Evolutionary conservation across 2,329 filamentous ascomycete genomes (phyloP).

Genomic region (Nemania sp.): DNA sequence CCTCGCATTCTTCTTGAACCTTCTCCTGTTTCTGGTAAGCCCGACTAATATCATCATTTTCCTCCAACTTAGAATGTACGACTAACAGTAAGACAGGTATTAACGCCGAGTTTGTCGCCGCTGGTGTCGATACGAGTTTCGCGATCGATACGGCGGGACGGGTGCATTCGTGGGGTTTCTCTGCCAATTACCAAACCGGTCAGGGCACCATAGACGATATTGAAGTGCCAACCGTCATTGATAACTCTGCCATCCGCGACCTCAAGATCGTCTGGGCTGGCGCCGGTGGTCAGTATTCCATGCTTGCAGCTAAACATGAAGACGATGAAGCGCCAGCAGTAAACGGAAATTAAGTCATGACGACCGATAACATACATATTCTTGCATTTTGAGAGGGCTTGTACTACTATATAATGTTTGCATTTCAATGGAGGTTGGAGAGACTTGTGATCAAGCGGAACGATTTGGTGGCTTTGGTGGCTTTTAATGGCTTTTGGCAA

Average conservation of each 20-base stretch:
- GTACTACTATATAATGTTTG: slow-evolving; percentile 35
- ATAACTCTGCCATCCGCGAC: slow-evolving; percentile 84
- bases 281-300: slow-evolving; percentile 85
- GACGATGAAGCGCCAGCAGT: slow-evolving; percentile 3
- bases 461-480: neutral
- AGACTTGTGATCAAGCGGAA: slow-evolving; percentile 1
- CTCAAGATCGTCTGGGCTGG: slow-evolving; percentile 82
- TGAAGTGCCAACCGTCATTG: slow-evolving; percentile 79
- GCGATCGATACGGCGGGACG: slow-evolving; percentile 76
- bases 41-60: neutral
- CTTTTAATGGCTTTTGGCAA: slow-evolving; percentile 10
- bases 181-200: slow-evolving; percentile 82
- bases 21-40: slow-evolving; percentile 67
- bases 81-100: slow-evolving; percentile 53
- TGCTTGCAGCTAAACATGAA: slow-evolving; percentile 30
- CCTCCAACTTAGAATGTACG: slow-evolving; percentile 8
- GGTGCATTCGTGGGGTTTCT: slow-evolving; percentile 85
- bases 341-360: slow-evolving; percentile 24
- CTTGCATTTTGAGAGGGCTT: slow-evolving; percentile 11
- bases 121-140: slow-evolving; percentile 79
- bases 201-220: slow-evolving; percentile 84
- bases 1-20: slow-evolving; percentile 80
- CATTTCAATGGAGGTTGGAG: slow-evolving; percentile 29
- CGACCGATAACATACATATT: neutral
- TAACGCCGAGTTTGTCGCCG: slow-evolving; percentile 68